Evolutionary conservation across 306 rosid genomes (phyloP).

Genomic region (Prinsepia uniflora): DNA sequence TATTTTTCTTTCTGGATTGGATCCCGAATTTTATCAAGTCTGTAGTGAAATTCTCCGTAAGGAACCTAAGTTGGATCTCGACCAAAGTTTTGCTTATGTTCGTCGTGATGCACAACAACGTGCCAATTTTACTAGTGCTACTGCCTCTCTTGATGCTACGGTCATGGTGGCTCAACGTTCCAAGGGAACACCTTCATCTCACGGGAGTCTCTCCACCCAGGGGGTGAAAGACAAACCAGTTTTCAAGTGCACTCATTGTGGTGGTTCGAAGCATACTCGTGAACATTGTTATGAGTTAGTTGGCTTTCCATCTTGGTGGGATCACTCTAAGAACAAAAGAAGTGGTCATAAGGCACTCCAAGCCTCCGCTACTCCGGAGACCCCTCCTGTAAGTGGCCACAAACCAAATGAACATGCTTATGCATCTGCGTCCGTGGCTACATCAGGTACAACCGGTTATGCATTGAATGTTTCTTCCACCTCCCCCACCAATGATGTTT

Average conservation of each 20-base stretch:
- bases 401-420: no score
- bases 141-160: no score
- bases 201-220: neutral
- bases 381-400: neutral
- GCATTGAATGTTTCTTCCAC: neutral
- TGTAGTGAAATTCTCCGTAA: no score
- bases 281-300: neutral
- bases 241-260: neutral
- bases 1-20: no score
- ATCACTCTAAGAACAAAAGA: neutral
- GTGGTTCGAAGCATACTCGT: neutral
- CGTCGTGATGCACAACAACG: no score
- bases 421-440: no score
- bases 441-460: neutral
- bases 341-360: neutral
- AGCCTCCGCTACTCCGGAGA: no score
- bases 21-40: no score
- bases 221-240: neutral
- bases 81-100: no score
- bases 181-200: neutral
- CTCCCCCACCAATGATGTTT: neutral
- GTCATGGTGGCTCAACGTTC: neutral
- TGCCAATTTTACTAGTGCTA: no score
- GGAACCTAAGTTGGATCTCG: no score
- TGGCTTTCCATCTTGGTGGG: neutral